Base-by-base conservation (phyloP, 225 moss, liverwort and hornwort species). In the Marchantia paleacea region DNA sequence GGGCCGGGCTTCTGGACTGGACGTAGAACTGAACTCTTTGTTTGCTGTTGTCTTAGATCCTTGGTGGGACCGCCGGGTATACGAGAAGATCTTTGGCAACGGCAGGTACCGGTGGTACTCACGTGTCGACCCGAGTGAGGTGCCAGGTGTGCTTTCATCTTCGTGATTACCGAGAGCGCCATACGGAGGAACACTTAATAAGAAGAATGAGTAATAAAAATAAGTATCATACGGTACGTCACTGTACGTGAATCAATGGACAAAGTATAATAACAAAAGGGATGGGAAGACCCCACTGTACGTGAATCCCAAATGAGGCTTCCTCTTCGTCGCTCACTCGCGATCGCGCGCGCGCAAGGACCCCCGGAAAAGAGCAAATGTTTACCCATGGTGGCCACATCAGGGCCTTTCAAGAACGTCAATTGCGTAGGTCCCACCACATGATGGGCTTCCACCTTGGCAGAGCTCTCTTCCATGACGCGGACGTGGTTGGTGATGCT, bases 41-140 rank as follows among this genome's bases (percentile, higher is more conserved):
- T 64, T 64, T 25, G 26, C 64, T 64, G 64, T 64, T 64, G 61
- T 26, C 64, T 64, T 64, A 26, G 64, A 64, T 64, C 64, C 64
- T 64, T 26, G 26, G 25, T 64, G 64, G 64, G 64, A 25, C 64
- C 24, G 64, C 25, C 9, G 61, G 25, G 25, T 64, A 64, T 26
- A 26, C 16, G 26, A 24, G 64, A 12, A 26, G 26, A 64, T 25
- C 64, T 64, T 25, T 64, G 26, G 61, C 13, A 64, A 64, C 64
- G 64, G 64, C 24, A 25, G 64, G 25, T 64, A 62, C 22, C 10
- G 6, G 9, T 26, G 26, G 8, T 26, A 13, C 26, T 9, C 26
- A 64, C 64, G 64, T 26, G 64, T 64, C 64, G 13, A 0, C 10
- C 13, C 6, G 7, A 8, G 64, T 5, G 64, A 64, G 64, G 61